These are phyloP conservation scores for Smallanthus sonchifolius DNA, from an alignment of 129 eudicot species.

Conservation along the genomic window DNA sequence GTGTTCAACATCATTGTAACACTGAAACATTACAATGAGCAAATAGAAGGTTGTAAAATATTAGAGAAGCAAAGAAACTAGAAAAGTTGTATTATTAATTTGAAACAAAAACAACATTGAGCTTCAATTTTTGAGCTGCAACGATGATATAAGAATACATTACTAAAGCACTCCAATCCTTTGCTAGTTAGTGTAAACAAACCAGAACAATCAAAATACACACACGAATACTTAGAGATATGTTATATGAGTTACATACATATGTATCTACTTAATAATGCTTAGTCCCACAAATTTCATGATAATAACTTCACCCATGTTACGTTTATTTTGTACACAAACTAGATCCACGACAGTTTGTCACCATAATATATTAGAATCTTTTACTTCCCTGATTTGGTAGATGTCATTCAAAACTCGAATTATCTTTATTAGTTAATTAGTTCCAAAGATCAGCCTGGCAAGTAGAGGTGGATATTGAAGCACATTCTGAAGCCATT, in stretches of 20 bases:
- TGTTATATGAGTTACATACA: slow-evolving; percentile 20
- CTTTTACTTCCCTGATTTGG: slow-evolving; percentile 14
- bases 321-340: slow-evolving; percentile 39
- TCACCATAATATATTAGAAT: slow-evolving; percentile 23
- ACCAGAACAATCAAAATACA: slow-evolving; percentile 23
- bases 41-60: background rate
- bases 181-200: slow-evolving; percentile 30
- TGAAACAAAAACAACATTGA: background rate
- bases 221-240: slow-evolving; percentile 21
- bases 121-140: slow-evolving; percentile 1
- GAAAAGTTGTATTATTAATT: background rate
- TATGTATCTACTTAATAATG: slow-evolving; percentile 5
- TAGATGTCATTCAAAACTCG: slow-evolving; percentile 6
- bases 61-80: background rate
- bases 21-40: background rate
- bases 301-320: slow-evolving; percentile 19
- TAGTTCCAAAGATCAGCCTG: slow-evolving; percentile 72
- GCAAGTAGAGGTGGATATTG: slow-evolving; percentile 50
- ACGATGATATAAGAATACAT: background rate
- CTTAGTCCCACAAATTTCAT: slow-evolving; percentile 11
- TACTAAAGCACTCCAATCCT: slow-evolving; percentile 15
- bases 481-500: slow-evolving; percentile 53
- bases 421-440: background rate
- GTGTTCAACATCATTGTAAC: background rate
- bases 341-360: slow-evolving; percentile 23